phyloP scores from a whole-genome alignment of 1,139 yeast genomes.

The Protomyces inouyei region DNA sequence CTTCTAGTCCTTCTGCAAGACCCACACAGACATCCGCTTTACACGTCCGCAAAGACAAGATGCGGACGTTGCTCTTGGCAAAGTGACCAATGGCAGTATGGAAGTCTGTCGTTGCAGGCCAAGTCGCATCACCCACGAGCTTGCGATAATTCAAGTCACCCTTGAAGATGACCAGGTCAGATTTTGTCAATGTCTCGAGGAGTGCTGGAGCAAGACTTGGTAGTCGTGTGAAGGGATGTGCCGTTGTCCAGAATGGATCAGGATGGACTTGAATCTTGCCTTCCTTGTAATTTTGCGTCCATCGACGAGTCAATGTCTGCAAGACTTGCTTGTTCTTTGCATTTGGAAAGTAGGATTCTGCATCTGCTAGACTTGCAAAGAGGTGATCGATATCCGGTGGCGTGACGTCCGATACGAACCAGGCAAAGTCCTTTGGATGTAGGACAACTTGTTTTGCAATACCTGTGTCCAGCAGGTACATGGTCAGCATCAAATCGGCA shows the following conservation, averaged over 20 bases:
- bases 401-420: constrained; percentile 97
- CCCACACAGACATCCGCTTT: constrained; percentile 97
- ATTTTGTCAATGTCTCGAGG: constrained; percentile 51
- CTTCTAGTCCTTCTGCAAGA: constrained; percentile 57
- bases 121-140: constrained; percentile 70
- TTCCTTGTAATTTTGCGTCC: constrained; percentile 45
- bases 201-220: constrained; percentile 53
- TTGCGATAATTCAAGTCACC: constrained; percentile 96
- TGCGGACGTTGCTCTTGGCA: constrained; percentile 50
- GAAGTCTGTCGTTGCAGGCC: constrained; percentile 82
- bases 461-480: constrained; percentile 69
- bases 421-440: constrained; percentile 87
- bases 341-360: constrained; percentile 15
- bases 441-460: constrained; percentile 60
- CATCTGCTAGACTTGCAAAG: constrained; percentile 49
- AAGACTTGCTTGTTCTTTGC: constrained; percentile 7
- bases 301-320: constrained; percentile 14
- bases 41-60: constrained; percentile 80
- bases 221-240: constrained; percentile 62
- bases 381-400: constrained; percentile 67
- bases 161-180: constrained; percentile 65
- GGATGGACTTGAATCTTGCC: constrained; percentile 58
- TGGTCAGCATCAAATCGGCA: constrained; percentile 72
- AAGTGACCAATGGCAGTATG: constrained; percentile 62
- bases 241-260: constrained; percentile 80